A percentile compares a stretch with the other conserved stretches of the same genome.
phyloP scores from a whole-genome alignment of 2,329 filamentous ascomycete genomes.

The Corniculantispora saksenae region DNA sequence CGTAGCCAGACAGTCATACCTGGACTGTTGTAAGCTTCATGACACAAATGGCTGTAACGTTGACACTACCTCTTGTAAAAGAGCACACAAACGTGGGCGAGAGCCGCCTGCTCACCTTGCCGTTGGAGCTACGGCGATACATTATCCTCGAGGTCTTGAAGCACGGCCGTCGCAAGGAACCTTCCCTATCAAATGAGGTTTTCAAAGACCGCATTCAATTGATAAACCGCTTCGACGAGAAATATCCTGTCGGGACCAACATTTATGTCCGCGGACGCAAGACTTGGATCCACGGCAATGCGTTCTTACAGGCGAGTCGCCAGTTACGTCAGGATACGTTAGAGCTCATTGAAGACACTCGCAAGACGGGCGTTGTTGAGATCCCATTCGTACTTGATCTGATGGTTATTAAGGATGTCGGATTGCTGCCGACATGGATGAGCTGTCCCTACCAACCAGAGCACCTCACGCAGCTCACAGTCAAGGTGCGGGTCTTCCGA shows the following conservation, averaged over 20 bases:
- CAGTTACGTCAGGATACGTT: neutral
- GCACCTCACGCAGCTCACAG: neutral
- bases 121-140: neutral
- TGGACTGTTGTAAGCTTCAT: too few relatives aligned
- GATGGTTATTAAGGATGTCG: constrained; percentile 2
- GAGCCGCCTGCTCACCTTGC: neutral
- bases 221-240: constrained; percentile 6
- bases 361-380: neutral
- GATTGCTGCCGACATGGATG: neutral
- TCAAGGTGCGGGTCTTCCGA: constrained; percentile 2
- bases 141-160: neutral
- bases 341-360: neutral
- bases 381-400: constrained; percentile 1
- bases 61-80: too few relatives aligned
- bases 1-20: too few relatives aligned
- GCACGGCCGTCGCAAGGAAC: neutral
- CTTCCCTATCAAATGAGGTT: neutral
- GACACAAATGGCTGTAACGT: too few relatives aligned
- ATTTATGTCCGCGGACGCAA: neutral
- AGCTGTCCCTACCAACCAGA: constrained; percentile 5
- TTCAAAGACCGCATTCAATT: neutral
- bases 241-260: constrained; percentile 2
- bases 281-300: neutral
- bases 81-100: too few relatives aligned
- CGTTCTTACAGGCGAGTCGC: neutral